Base-by-base conservation (phyloP, 148 eudicot genomes). In the Chenopodium quinoa region DNA sequence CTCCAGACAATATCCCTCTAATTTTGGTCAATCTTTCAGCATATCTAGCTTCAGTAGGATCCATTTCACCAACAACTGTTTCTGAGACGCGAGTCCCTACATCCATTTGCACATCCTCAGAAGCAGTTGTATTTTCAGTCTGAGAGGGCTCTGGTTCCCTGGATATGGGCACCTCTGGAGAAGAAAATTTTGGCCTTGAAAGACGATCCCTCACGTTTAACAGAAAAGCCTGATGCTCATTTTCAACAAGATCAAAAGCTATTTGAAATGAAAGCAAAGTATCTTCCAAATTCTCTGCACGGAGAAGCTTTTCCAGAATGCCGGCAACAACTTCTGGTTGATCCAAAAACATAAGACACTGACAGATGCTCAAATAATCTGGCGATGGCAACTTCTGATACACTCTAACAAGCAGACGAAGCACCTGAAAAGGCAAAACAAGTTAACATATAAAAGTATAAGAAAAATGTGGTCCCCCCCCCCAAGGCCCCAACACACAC, bases 221-320 rank as follows among this genome's bases (percentile, higher is more conserved):
- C 34, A 96, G 90, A 86, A 96, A 96, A 64, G 99, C 97, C 85
- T 93, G 99, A 82, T 89, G 97, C 91, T 96, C 99, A 88, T 96
- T 96, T 85, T 92, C 99, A n/a, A 91, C 97, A 69, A 96, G 98
- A 84, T 96, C 97, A 86, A 96, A 96, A 79, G 92, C 95, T 82
- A 93, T 91, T 82, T 96, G 99, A 88, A 92, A 92, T 52, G 98
- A 92, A 83, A 93, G 90, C 71, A 93, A 87, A 75, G 95, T 92
- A 85, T 96, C 95, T 78, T 96, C 98, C 85, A 85, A 83, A 68
- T 86, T 89, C 79, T 90, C 97, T 3, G 95, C 92, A 80, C 86
- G 87, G 25, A 96, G 84, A 79, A 93, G 95, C 76, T 92, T 89
- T 87, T 89, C 97, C 69, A 96, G 87, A 83, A 96, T 92, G 90